Base-by-base conservation (phyloP, 768 basidiomycete genomes). In the Leucogyrophana mollusca region DNA sequence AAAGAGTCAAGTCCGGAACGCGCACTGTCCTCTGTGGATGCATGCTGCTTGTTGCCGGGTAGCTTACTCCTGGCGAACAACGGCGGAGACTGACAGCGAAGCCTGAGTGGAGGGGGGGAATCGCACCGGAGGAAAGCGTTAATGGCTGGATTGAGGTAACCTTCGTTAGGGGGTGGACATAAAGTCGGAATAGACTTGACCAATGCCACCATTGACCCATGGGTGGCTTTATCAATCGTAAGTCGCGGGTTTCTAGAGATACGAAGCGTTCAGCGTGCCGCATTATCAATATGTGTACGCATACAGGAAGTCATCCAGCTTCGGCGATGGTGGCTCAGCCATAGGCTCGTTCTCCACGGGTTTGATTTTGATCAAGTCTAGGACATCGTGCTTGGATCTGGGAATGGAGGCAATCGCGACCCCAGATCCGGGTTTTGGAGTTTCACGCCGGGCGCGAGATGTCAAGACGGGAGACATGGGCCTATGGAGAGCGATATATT, bases 381-480 rank as follows among this genome's bases (percentile, higher is more conserved):
- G 49, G 39, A 65, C 56, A 32, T 51, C 54, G 25, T 52, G 43
- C 43, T 36, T 46, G 35, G 56, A 64, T 18, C 46, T 57, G 24
- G 64, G 61, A 13, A 62, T 44, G n/a, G 57, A 61, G 40, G 55
- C 49, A 20, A 54, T 50, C n/a, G 60, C 59, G 37, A 13, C 51
- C 53, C 45, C 51, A 20, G 30, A 44, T 37, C 77, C 74, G 6
- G 71, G 51, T 27, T 57, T 62, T 1, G 77, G 79, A 8, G 79
- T 81, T 54, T 73, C 67, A n/a, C 63, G 70, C 30, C 61, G 64
- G 3, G 82, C 73, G 13, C 67, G 66, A 27, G 67, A 64, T 35
- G 80, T 76, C 16, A 80, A 52, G 10, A 78, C 54, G 9, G 78
- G 73, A 9, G 71, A 66, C 48, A 77, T 57, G 4, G 69, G 73